Evolutionary conservation across 2,329 filamentous ascomycete species (phyloP), one percentile per base, ranked within the genome.

Genomic region (Xylariales sp.): DNA sequence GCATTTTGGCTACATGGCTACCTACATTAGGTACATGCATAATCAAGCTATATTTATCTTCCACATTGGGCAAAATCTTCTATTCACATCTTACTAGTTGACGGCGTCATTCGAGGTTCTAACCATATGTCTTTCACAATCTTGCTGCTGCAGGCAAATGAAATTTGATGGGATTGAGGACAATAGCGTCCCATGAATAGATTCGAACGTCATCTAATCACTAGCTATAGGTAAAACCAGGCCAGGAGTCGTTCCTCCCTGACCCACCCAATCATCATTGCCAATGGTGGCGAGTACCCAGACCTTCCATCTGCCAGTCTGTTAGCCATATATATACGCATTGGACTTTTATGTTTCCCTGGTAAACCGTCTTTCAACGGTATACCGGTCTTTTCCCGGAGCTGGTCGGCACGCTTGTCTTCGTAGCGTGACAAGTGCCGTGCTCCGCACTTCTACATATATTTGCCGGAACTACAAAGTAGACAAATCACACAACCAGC

Each of bases 201-300:
- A 71, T 73, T 74, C 71, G 69, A 71, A 50, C 53, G 69, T 66
- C 69, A 40, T 72, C 71, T 73, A 73, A 59, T 53, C 59, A 55
- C 47, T 46, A 38, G 50, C 51, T 53, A 48, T 42, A 40, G 50
- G 43, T 46, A 54, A n/a, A n/a, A 47, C 40, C 46, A 50, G 42
- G 38, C 48, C 44, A 37, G 29, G 41, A 37, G 32, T 37, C 45
- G 44, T 55, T 39, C 46, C 53, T 45, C 46, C 46, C 35, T 46
- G n/a, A n/a, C n/a, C n/a, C 33, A 37, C 35, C 35, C 55, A 60
- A 58, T 59, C 62, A 58, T 60, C 52, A 42, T 25, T 28, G 29
- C 24, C 23, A 39, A 25, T 12, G 17, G 38, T 41, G 41, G 40
- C 35, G 30, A 18, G 43, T n/a, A n/a, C 38, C 19, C 35, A 24